Percentiles rank a stretch among this genome's conserved stretches.
Evolutionary conservation across 768 basidiomycete species (phyloP).

Genomic region (Calocybe cyanea): DNA sequence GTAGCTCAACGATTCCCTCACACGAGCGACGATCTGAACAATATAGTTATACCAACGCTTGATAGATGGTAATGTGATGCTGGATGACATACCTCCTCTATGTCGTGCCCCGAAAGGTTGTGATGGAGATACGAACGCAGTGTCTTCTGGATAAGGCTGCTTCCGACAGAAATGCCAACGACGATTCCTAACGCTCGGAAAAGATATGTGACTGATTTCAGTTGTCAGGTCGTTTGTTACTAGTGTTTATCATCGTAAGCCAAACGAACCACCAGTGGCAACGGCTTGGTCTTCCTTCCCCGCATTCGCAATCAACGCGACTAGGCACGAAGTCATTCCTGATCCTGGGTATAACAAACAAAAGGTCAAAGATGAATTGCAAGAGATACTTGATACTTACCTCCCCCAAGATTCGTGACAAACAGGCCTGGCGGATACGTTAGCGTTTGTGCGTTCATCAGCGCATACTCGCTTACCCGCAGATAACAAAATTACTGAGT

Average conservation of each 20-base stretch:
- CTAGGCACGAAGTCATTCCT: constrained; percentile 52
- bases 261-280: constrained; percentile 51
- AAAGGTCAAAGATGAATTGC: background rate
- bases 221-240: background rate
- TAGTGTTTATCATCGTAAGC: background rate
- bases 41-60: background rate
- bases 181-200: constrained; percentile 63
- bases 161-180: constrained; percentile 52
- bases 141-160: constrained; percentile 50
- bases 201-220: constrained; percentile 50
- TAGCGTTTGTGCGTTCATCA: background rate
- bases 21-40: constrained; percentile 42
- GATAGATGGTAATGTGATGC: constrained; percentile 1
- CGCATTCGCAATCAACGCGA: constrained; percentile 61
- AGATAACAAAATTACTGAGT: constrained; percentile 34
- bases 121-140: constrained; percentile 40
- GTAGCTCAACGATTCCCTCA: constrained; percentile 47
- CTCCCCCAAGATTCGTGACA: constrained; percentile 35
- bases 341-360: constrained; percentile 31
- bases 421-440: constrained; percentile 25
- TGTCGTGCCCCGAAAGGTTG: constrained; percentile 39
- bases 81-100: constrained; percentile 45
- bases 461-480: constrained; percentile 35
- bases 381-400: constrained; percentile 17
- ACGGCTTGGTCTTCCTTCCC: constrained; percentile 60